Base-by-base conservation (phyloP, 1,284 basidiomycete species). In the Pascua sp. region DNA sequence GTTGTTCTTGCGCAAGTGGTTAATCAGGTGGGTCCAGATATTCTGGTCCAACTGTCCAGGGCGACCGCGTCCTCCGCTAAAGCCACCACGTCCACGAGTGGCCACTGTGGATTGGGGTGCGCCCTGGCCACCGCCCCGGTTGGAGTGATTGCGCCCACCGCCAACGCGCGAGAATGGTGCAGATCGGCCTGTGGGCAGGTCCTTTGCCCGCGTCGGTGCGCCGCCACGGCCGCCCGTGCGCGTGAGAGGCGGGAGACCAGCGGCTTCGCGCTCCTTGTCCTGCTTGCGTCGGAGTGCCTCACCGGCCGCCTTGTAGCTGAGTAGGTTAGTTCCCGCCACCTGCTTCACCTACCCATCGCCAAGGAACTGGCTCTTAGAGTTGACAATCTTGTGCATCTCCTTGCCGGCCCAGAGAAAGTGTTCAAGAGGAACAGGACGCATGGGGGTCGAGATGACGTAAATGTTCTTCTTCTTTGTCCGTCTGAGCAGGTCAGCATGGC, bases 391-490 rank as follows among this genome's bases (percentile, higher is more conserved):
- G 81, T 89, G 88, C 67, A 90, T 80, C 47, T 97, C 92, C 61
- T 88, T 85, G 11, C 91, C 90, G 1, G 94, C 92, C 78, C 96
- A 99, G 7, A 99, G 80, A 77, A 89, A 97, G 79, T 98, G 96
- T 76, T 98, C 95, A 42, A 99, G 82, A 2, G 96, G 96, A 2
- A 98, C 95, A 0, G 96, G 96, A 59, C 96, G 85, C 77, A 98
- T 94, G 1, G 89, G 86, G 0, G 96, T 99, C 18, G 91, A 96
- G 65, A 99, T 98, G 53, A 99, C 96, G 75, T 98, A 98, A 57
- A 99, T 97, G 68, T 98, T 93, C 77, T 98, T 98, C 81, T 93
- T 96, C 81, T 98, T 98, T 1, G 96, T 99, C 11, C 96, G 89
- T 3, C 96, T 95, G 63, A 38, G 24, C 24, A 32, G 13, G 48